Conservation (phyloP, 2,329 filamentous ascomycete species). For the Helotiales sp. region DNA sequence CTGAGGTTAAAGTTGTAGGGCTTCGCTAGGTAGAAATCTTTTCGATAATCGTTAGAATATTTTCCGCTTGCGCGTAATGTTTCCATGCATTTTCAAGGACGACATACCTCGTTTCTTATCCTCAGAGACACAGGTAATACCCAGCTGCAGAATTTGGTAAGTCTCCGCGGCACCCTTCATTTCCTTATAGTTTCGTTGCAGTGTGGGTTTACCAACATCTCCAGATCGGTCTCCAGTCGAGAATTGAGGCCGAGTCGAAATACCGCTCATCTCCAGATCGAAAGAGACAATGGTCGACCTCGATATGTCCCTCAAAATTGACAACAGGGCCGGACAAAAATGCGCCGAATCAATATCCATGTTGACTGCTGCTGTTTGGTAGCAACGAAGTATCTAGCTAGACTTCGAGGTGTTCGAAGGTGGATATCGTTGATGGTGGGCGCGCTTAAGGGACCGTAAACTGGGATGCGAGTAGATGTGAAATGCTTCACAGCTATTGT, state of each 20-base stretch:
- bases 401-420: neutral
- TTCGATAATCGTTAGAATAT: slow-evolving; percentile 9
- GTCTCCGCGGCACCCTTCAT: slow-evolving; percentile 59
- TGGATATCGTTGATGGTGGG: neutral
- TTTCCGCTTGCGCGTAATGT: neutral
- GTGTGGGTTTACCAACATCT: slow-evolving; percentile 44
- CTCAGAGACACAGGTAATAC: slow-evolving; percentile 65
- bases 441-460: too few species aligned
- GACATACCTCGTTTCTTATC: slow-evolving; percentile 47
- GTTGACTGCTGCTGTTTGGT: neutral
- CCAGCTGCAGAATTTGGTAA: slow-evolving; percentile 65
- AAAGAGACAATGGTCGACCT: slow-evolving; percentile 62
- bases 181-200: slow-evolving; percentile 63
- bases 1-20: slow-evolving; percentile 66
- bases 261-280: slow-evolving; percentile 68
- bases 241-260: slow-evolving; percentile 42
- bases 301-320: slow-evolving; percentile 57
- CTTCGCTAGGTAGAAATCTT: slow-evolving; percentile 54
- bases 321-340: slow-evolving; percentile 52
- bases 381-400: too few species aligned
- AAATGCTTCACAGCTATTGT: too few species aligned
- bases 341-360: slow-evolving; percentile 56
- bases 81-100: neutral
- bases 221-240: slow-evolving; percentile 30
- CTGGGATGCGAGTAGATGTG: too few species aligned